Base-by-base conservation (phyloP, 2,329 filamentous ascomycete genomes). In the Aureobasidium sp. region DNA sequence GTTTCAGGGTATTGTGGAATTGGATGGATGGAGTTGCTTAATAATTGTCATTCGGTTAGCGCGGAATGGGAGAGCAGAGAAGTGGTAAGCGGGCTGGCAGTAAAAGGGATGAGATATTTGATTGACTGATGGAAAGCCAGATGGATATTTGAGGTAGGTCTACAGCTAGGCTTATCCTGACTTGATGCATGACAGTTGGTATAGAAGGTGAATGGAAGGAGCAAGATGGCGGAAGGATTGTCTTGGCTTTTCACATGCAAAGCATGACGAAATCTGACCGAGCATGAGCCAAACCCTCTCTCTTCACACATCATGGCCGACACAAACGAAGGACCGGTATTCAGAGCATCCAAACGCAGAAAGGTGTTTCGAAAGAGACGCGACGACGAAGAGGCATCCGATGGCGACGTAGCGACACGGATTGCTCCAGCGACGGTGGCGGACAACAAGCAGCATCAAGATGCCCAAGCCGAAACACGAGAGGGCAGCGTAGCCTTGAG, bases 301-400 rank as follows among this genome's bases (percentile, higher is more conserved):
- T 25, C 19, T 13, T 49, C 15, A 37, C 25, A 21, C 43, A 45
- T 29, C 15, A 58, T 58, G 55, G 31, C 43, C 23, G 43, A 58
- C 33, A 40, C 43, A 8, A 47, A 73, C 67, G 3, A 77, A 29
- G 66, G 67, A 47, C 65, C 75, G 7, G 63, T 77, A 13, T 80
- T 81, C 64, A 73, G 79, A 33, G 73, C 78, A 17, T 73, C 73
- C 8, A 82, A 82, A 70, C 74, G 76, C 59, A 73, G 78, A 62
- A 82, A 79, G 66, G 75, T 79, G 57, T 71, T 78, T 63, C 77
- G 79, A 60, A 78, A 76, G 64, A 74, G 78, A 55, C 60, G 64
- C 27, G 67, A 70, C 9, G 68, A 67, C 21, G 68, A 68, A 27
- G 66, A 45, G 8, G n/a, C 9, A 13, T 33, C 49, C 11, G 42